These are phyloP conservation scores for Juglanconis oblonga DNA, from an alignment of 2,329 filamentous ascomycete species.

Conservation along the genomic window DNA sequence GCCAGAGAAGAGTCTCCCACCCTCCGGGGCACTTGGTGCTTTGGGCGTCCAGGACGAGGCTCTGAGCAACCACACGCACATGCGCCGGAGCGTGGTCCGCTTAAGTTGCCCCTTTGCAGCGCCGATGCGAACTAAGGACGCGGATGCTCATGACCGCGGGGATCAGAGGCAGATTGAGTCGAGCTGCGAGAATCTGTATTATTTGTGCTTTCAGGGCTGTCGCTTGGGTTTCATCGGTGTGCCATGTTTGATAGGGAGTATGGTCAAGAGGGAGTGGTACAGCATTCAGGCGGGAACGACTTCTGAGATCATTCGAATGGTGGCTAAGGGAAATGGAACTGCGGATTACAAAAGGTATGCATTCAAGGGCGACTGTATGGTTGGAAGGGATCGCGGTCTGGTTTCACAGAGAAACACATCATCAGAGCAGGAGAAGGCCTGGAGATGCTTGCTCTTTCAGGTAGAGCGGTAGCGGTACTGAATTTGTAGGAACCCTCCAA, in stretches of 20 bases:
- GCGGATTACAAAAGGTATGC: not conserved
- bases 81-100: too few relatives aligned
- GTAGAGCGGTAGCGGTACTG: not conserved
- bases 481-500: not conserved
- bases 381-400: not conserved
- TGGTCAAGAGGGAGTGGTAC: not conserved
- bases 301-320: not conserved
- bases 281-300: not conserved
- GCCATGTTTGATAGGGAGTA: not conserved
- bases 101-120: too few relatives aligned
- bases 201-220: too few relatives aligned
- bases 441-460: not conserved
- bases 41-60: too few relatives aligned
- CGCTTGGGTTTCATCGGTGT: not conserved
- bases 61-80: too few relatives aligned
- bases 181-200: too few relatives aligned
- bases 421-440: not conserved
- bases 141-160: too few relatives aligned
- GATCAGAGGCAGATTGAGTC: too few relatives aligned
- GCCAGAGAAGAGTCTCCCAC: too few relatives aligned
- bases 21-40: too few relatives aligned
- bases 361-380: not conserved
- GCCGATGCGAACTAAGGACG: too few relatives aligned
- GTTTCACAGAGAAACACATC: not conserved
- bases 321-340: not conserved